Percentiles rank a stretch among this genome's conserved stretches.
These are phyloP conservation scores for Orbilia brochopaga DNA, from an alignment of 2,329 filamentous ascomycete genomes.

Conservation along the genomic window DNA sequence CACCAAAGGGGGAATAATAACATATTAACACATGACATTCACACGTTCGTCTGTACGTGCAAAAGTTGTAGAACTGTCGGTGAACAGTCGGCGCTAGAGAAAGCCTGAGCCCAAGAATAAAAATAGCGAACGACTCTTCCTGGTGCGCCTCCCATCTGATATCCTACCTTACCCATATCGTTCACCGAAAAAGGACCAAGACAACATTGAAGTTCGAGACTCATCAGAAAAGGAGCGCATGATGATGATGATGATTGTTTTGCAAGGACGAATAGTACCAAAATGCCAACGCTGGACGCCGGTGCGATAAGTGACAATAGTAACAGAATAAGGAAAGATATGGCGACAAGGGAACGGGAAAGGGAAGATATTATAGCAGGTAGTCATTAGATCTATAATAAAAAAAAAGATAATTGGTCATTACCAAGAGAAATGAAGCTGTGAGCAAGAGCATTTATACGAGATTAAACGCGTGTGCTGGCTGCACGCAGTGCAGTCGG, in stretches of 20 bases:
- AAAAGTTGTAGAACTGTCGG: not conserved
- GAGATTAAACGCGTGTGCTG: slow-evolving; percentile 41
- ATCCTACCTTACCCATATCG: slow-evolving; percentile 20
- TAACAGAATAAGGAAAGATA: not conserved
- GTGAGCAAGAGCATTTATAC: not conserved
- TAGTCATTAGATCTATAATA: slow-evolving; percentile 13
- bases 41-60: not conserved
- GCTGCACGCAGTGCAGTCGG: slow-evolving; percentile 48
- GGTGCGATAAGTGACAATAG: not conserved
- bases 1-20: not conserved
- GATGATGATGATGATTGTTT: not conserved
- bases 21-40: not conserved
- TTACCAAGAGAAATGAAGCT: not conserved
- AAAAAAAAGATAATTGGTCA: too few species aligned
- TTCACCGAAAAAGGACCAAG: not conserved
- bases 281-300: slow-evolving; percentile 9
- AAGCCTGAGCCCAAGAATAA: not conserved
- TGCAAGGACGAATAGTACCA: not conserved
- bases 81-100: slow-evolving; percentile 11
- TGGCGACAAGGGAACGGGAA: not conserved
- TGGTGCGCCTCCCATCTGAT: slow-evolving; percentile 24
- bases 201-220: not conserved
- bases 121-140: slow-evolving; percentile 16
- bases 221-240: not conserved
- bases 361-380: not conserved